Base-by-base conservation (phyloP, 1,139 yeast species). In the Zygosaccharomyces pseudobailii region DNA sequence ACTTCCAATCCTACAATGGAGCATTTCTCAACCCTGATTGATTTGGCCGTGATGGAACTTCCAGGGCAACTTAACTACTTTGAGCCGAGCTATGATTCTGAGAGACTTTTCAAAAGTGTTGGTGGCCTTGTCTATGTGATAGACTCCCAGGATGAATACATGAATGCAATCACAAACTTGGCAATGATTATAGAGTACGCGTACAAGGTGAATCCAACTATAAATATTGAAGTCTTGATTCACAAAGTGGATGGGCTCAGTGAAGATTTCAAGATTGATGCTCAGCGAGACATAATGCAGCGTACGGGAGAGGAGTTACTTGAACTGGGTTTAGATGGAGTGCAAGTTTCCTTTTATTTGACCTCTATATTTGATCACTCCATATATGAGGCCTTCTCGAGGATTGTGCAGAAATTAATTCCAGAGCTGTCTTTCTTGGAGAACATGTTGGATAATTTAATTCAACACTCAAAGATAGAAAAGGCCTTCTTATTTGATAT, bases 311-410 rank as follows among this genome's bases (percentile, higher is more conserved):
- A 92, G 66, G 97, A 90, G 63, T 72, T 92, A 43, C 73, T 85
- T 49, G 98, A 90, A 62, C 77, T 87, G 56, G 97, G 96, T 0
- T 72, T 90, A 37, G 95, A 88, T 61, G 95, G 95, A 19, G 95
- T 89, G 17, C 94, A 88, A 62, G 87, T 92, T 5, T 82, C 94
- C 3, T 92, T 90, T 67, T 92, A 92, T 65, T 72, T 89, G 58
- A 92, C 98, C 0, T 85, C 95, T 1, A 92, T 92, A 37, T 92
- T 90, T 65, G 97, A 92, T 67, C 97, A 90, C 65, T 87, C 96
- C 19, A 88, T 92, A 46, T 89, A 90, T 65, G 98, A 92, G 66
- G 97, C 97, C 1, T 88, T 92, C 60, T 86, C 96, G 19, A 76
- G 96, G 57, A 89, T 92, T 41, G 90, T 90, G 5, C 97, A 92